Evolutionary conservation across 75 land plant species (phyloP).

Genomic region (Pinus taeda): DNA sequence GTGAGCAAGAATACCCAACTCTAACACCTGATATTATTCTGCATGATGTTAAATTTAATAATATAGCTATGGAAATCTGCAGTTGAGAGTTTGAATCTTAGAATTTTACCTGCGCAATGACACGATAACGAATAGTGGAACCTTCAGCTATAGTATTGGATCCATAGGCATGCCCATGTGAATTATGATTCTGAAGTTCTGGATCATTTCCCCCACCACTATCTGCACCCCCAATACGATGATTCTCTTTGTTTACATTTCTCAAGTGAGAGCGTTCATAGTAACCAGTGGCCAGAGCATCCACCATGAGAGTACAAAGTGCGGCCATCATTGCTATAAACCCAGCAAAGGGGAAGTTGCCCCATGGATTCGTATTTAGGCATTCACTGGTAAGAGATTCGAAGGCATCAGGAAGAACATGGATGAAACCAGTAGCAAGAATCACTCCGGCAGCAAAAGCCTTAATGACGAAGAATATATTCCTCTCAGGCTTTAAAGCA

Average conservation of each 20-base stretch:
- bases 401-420: constrained; percentile 55
- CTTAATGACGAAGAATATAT: constrained; percentile 42
- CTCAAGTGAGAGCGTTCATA: constrained; percentile 12
- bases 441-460: constrained; percentile 69
- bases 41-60: too few relatives aligned
- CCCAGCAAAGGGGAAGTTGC: constrained; percentile 53
- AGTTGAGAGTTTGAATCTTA: too few relatives aligned
- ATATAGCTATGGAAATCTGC: too few relatives aligned
- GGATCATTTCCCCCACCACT: too few relatives aligned
- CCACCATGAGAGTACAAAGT: constrained; percentile 46
- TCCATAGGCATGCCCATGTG: background rate
- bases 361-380: constrained; percentile 34
- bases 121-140: background rate
- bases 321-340: constrained; percentile 64
- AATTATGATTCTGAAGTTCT: too few relatives aligned
- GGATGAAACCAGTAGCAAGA: constrained; percentile 56
- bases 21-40: constrained; percentile 37
- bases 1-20: constrained; percentile 42
- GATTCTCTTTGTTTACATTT: too few relatives aligned
- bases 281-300: constrained; percentile 36
- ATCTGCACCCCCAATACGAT: too few relatives aligned
- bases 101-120: background rate
- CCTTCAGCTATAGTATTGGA: background rate
- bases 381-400: constrained; percentile 26
- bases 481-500: constrained; percentile 21